Conservation (phyloP, 2,329 filamentous ascomycete species). For the Knufia petricola region DNA sequence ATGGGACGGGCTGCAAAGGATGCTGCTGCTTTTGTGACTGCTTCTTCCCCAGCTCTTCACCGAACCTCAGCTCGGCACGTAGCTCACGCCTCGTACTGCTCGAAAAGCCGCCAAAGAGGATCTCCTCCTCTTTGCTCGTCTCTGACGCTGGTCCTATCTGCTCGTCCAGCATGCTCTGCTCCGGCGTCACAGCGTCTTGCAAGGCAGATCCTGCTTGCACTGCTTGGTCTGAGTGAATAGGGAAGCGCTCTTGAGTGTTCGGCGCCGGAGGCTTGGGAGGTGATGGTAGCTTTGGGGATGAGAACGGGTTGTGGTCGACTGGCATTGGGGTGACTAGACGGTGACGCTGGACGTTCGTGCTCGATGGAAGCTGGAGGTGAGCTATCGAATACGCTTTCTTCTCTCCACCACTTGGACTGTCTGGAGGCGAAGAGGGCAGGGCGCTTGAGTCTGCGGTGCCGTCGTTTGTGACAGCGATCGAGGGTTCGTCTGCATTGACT, state of each 20-base stretch:
- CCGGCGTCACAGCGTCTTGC: slow-evolving; percentile 24
- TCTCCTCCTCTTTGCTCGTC: slow-evolving; percentile 4
- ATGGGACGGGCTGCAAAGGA: neutral
- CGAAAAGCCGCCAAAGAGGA: slow-evolving; percentile 27
- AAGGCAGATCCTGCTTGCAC: slow-evolving; percentile 32
- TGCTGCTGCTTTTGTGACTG: slow-evolving; percentile 13
- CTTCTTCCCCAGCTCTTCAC: slow-evolving; percentile 34
- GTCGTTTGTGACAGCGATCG: slow-evolving; percentile 8
- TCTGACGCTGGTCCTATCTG: neutral
- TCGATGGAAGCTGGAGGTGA: slow-evolving; percentile 10
- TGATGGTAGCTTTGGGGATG: slow-evolving; percentile 21
- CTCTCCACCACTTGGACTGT: neutral
- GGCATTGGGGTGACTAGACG: slow-evolving; percentile 19
- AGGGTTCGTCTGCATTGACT: neutral
- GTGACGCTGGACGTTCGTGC: slow-evolving; percentile 6
- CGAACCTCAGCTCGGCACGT: slow-evolving; percentile 33
- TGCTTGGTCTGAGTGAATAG: slow-evolving; percentile 26
- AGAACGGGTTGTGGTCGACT: slow-evolving; percentile 10
- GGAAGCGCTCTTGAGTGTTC: slow-evolving; percentile 14
- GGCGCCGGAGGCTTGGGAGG: slow-evolving; percentile 13
- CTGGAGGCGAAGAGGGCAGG: slow-evolving; percentile 20
- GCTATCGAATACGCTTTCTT: slow-evolving; percentile 1
- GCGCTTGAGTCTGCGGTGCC: slow-evolving; percentile 21
- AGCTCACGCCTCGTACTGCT: slow-evolving; percentile 32
- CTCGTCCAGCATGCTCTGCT: slow-evolving; percentile 26